These are phyloP conservation scores for Neurospora sublineolata DNA, from an alignment of 495 filamentous ascomycete genomes.

Conservation along the genomic window DNA sequence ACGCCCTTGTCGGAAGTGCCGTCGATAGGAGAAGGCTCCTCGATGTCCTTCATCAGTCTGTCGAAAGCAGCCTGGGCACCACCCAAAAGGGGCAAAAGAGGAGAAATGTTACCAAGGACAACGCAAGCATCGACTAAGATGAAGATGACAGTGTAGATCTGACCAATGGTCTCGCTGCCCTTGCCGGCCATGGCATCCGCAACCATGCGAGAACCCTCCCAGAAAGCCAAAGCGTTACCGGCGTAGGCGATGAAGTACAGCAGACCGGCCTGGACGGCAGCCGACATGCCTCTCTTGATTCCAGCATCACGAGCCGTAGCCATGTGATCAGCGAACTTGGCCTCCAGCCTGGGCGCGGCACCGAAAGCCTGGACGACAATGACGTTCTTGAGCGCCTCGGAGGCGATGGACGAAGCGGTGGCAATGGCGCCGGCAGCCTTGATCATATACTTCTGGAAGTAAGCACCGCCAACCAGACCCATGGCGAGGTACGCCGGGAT, in stretches of 20 bases:
- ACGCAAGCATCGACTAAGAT: conserved; percentile 29
- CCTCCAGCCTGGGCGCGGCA: conserved; percentile 70
- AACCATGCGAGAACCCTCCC: conserved; percentile 75
- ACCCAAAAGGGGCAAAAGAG: conserved; percentile 61
- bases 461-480: conserved; percentile 46
- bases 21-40: conserved; percentile 70
- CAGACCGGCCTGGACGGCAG: conserved; percentile 64
- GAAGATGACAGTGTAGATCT: conserved; percentile 21
- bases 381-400: conserved; percentile 83
- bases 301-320: conserved; percentile 59
- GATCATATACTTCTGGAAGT: conserved; percentile 44
- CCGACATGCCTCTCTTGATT: conserved; percentile 50
- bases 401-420: conserved; percentile 52
- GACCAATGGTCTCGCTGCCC: conserved; percentile 9
- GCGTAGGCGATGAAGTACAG: conserved; percentile 73
- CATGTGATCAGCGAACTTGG: conserved; percentile 64
- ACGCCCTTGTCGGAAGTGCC: conserved; percentile 53
- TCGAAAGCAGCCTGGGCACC: conserved; percentile 66
- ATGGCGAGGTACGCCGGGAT: conserved; percentile 55
- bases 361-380: conserved; percentile 79
- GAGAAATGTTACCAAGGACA: conserved; percentile 71
- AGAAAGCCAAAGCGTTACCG: conserved; percentile 85
- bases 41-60: conserved; percentile 83
- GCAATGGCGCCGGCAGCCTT: conserved; percentile 39
- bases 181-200: conserved; percentile 46